A percentile compares a stretch with the other conserved stretches of the same genome.
These are phyloP conservation scores for Phtheirospermum japonicum DNA, from an alignment of 257 asterid genomes.

Conservation along the genomic window DNA sequence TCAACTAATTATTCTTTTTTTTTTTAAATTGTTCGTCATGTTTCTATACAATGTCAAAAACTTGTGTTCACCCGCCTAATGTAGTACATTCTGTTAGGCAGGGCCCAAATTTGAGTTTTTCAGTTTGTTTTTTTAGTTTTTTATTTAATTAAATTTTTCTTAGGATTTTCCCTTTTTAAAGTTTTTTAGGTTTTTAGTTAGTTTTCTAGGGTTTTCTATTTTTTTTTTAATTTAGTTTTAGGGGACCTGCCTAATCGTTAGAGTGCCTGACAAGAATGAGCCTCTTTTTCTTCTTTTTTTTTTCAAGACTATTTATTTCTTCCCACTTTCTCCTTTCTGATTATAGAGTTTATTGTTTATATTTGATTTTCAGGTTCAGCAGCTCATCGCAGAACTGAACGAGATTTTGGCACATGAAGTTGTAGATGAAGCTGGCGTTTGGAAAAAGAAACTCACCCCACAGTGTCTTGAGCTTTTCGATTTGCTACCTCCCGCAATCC, in stretches of 20 bases:
- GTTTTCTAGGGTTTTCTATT: no score
- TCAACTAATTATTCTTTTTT: background rate
- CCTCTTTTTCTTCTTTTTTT: no score
- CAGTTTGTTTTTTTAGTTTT: background rate
- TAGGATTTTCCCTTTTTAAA: no score
- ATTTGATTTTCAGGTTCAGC: slow-evolving; percentile 70
- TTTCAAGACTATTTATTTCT: no score
- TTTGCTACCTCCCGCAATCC: slow-evolving; percentile 77
- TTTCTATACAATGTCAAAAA: background rate
- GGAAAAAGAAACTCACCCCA: slow-evolving; percentile 81
- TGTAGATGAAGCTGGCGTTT: slow-evolving; percentile 90
- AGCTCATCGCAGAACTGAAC: slow-evolving; percentile 85
- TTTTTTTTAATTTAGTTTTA: no score
- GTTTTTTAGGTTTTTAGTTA: no score
- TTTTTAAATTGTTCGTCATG: background rate
- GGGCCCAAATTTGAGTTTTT: no score
- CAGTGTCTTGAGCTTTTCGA: slow-evolving; percentile 80
- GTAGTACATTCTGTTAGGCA: no score
- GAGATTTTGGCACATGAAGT: slow-evolving; percentile 93
- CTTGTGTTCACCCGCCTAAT: no score
- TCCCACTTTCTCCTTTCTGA: no score
- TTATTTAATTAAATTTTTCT: background rate
- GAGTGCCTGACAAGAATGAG: no score
- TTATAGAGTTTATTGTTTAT: background rate
- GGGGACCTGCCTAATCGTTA: no score